These are phyloP conservation scores for Spinacia oleracea DNA, from an alignment of 179 eudicot genomes.

Conservation along the genomic window DNA sequence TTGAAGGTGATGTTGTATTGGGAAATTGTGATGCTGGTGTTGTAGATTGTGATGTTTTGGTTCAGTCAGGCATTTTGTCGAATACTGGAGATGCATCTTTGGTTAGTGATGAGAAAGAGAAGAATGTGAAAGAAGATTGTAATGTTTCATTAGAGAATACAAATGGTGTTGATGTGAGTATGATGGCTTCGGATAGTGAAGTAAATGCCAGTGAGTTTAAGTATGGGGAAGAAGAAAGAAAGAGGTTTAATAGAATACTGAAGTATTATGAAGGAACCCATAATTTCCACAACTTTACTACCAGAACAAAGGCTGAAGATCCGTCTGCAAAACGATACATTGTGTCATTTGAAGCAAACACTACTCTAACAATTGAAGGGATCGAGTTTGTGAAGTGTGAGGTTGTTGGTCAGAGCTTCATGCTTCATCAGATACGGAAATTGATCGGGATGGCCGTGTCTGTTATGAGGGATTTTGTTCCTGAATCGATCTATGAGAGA, in stretches of 20 bases:
- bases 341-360: constrained; percentile 69
- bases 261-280: constrained; percentile 79
- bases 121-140: not conserved
- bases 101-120: not conserved
- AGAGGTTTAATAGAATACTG: constrained; percentile 66
- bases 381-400: constrained; percentile 92
- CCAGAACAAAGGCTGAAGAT: constrained; percentile 80
- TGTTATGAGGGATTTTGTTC: constrained; percentile 68
- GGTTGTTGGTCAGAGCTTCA: constrained; percentile 93
- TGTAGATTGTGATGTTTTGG: not conserved
- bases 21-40: constrained; percentile 1
- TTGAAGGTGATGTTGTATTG: constrained; percentile 10
- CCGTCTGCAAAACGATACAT: constrained; percentile 83
- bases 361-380: constrained; percentile 60
- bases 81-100: constrained; percentile 15
- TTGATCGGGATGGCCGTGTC: constrained; percentile 92
- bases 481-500: constrained; percentile 65
- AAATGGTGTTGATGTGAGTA: constrained; percentile 17
- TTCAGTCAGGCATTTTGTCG: constrained; percentile 25
- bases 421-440: constrained; percentile 95
- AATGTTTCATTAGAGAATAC: not conserved
- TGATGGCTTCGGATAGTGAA: constrained; percentile 7
- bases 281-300: constrained; percentile 91
- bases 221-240: constrained; percentile 69
- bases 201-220: constrained; percentile 40